These are phyloP conservation scores for Calonectria honghensis DNA, from an alignment of 2,329 filamentous ascomycete genomes.

Conservation along the genomic window DNA sequence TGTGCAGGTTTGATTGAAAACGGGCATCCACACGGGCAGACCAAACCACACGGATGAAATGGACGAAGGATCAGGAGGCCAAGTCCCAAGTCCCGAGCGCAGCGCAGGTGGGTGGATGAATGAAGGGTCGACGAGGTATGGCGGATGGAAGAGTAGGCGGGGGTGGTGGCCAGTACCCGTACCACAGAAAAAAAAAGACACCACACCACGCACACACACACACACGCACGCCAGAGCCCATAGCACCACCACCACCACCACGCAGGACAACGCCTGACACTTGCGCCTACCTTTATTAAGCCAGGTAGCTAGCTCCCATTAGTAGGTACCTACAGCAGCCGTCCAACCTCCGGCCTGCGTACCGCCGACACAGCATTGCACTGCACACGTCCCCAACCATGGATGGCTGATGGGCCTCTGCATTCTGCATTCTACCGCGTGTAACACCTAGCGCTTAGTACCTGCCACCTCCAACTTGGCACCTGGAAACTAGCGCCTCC, in stretches of 20 bases:
- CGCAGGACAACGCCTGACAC: constrained; percentile 26
- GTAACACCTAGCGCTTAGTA: constrained; percentile 32
- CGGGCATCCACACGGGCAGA: not conserved
- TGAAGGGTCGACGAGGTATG: constrained; percentile 20
- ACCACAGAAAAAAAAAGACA: constrained; percentile 18
- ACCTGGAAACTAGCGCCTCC: constrained; percentile 33
- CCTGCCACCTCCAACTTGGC: constrained; percentile 34
- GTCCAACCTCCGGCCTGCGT: not conserved
- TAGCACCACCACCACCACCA: constrained; percentile 27
- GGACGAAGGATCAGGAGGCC: constrained; percentile 25
- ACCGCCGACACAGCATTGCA: not conserved
- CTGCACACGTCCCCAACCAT: constrained; percentile 8
- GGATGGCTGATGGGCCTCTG: not conserved
- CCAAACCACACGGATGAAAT: constrained; percentile 26
- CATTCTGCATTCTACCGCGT: constrained; percentile 23
- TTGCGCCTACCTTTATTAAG: constrained; percentile 20
- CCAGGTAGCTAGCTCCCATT: constrained; percentile 8
- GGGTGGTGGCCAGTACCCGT: constrained; percentile 26
- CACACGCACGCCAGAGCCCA: constrained; percentile 11
- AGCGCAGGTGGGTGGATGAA: constrained; percentile 24
- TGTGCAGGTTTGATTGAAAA: constrained; percentile 20
- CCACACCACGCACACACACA: constrained; percentile 11
- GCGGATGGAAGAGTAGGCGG: constrained; percentile 15
- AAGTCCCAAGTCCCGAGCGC: constrained; percentile 12
- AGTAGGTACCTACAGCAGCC: constrained; percentile 11